Conservation (phyloP, 192 early-diverging fungal genomes). For the Phycomyces blakesleeanus region DNA sequence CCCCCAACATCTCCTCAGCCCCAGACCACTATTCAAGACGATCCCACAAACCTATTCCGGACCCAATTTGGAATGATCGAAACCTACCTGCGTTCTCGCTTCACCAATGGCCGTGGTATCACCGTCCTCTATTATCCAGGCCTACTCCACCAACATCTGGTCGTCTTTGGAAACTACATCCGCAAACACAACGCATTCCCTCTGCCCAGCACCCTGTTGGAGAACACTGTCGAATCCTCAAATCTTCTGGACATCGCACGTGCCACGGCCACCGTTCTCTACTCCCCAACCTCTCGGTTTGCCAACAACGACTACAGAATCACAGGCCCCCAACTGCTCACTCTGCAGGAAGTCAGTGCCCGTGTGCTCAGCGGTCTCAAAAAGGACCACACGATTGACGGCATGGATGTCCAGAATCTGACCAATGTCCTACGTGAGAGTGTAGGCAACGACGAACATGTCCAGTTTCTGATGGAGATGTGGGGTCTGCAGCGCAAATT, state of each 20-base stretch:
- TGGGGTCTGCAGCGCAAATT: constrained; percentile 36
- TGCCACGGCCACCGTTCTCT: constrained; percentile 28
- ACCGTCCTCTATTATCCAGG: constrained; percentile 39
- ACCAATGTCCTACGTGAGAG: constrained; percentile 23
- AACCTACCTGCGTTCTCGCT: constrained; percentile 20
- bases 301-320: constrained; percentile 28
- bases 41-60: constrained; percentile 11
- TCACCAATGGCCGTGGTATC: constrained; percentile 23
- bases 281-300: constrained; percentile 25
- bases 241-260: constrained; percentile 35
- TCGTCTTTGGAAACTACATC: constrained; percentile 35
- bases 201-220: constrained; percentile 23
- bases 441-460: constrained; percentile 35
- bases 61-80: constrained; percentile 34
- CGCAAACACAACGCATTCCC: constrained; percentile 35
- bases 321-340: constrained; percentile 32
- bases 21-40: too few relatives aligned
- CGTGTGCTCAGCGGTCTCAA: constrained; percentile 26
- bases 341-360: constrained; percentile 35
- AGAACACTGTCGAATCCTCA: constrained; percentile 36
- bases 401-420: constrained; percentile 23
- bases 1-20: constrained; percentile 1
- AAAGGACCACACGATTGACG: constrained; percentile 23
- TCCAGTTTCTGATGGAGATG: constrained; percentile 35
- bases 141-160: constrained; percentile 35